phyloP scores from a whole-genome alignment of 2,329 filamentous ascomycete species.

The Alternaria longipes region DNA sequence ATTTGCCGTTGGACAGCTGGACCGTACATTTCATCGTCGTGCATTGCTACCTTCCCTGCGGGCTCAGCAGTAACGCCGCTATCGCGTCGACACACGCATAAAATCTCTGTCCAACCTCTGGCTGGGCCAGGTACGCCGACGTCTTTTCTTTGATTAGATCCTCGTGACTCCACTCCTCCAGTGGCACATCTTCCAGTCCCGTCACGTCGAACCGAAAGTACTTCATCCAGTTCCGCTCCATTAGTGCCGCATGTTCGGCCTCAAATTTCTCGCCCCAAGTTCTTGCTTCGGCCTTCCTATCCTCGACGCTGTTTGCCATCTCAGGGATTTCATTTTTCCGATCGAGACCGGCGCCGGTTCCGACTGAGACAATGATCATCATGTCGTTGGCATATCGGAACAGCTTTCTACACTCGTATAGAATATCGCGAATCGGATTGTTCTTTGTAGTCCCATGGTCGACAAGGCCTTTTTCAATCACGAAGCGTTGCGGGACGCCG shows the following conservation, averaged over 20 bases:
- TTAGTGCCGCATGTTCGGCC: constrained; percentile 32
- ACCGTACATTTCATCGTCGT: background rate
- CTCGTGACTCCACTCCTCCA: constrained; percentile 43
- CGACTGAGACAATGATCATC: constrained; percentile 44
- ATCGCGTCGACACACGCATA: constrained; percentile 45
- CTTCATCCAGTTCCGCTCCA: constrained; percentile 43
- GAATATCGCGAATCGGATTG: constrained; percentile 43
- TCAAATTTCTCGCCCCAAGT: constrained; percentile 36
- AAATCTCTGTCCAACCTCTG: constrained; percentile 36
- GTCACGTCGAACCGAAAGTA: constrained; percentile 47
- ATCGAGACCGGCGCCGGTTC: constrained; percentile 36
- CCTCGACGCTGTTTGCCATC: constrained; percentile 39
- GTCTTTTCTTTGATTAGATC: constrained; percentile 42
- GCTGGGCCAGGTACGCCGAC: constrained; percentile 33
- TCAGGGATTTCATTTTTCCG: constrained; percentile 29
- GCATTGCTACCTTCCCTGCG: constrained; percentile 11
- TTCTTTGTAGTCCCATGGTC: constrained; percentile 46
- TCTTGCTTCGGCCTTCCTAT: constrained; percentile 30
- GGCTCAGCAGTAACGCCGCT: constrained; percentile 29
- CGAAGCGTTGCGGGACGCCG: constrained; percentile 25
- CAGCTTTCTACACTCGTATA: constrained; percentile 44
- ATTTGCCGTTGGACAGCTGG: background rate
- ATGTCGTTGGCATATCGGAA: constrained; percentile 44
- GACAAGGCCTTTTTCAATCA: constrained; percentile 42
- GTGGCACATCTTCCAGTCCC: constrained; percentile 36